A percentile compares a stretch with the other conserved stretches of the same genome.
These are phyloP conservation scores for Penicillium soppii DNA, from an alignment of 495 filamentous ascomycete genomes.

Conservation along the genomic window DNA sequence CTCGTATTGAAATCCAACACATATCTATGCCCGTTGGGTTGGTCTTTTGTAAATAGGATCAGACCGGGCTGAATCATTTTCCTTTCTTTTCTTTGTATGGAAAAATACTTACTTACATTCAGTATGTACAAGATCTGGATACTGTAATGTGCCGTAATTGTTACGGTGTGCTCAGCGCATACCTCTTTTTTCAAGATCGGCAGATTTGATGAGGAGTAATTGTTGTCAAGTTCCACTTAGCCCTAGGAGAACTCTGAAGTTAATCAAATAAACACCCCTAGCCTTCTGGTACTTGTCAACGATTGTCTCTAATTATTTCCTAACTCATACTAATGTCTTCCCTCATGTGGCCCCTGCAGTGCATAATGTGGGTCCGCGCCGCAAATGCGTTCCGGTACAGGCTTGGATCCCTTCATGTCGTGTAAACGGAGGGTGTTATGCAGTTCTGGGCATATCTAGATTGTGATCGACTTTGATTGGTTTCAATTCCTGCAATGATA, in stretches of 20 bases:
- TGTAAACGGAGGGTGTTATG: conserved; percentile 16
- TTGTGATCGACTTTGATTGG: background rate
- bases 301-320: conserved; percentile 7
- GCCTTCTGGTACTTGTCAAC: conserved; percentile 25
- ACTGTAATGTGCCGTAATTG: background rate
- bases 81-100: background rate
- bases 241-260: conserved; percentile 2
- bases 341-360: conserved; percentile 20
- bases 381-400: conserved; percentile 22
- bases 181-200: conserved; percentile 28
- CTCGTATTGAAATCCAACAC: too few relatives aligned
- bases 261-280: conserved; percentile 10
- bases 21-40: too few relatives aligned
- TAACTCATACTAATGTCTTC: too few relatives aligned
- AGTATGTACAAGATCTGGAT: background rate
- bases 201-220: conserved; percentile 17
- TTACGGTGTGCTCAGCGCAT: conserved; percentile 17
- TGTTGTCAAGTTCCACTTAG: conserved; percentile 25
- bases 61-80: too few relatives aligned
- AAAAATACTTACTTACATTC: background rate
- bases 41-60: background rate
- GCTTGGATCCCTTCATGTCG: conserved; percentile 17
- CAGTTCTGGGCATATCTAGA: conserved; percentile 6
- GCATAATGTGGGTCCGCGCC: conserved; percentile 26
- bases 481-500: background rate